Percentiles rank a stretch among this genome's conserved stretches.
Conservation (phyloP, 371 early-diverging fungal genomes). For the Phascolomyces articulosus region DNA sequence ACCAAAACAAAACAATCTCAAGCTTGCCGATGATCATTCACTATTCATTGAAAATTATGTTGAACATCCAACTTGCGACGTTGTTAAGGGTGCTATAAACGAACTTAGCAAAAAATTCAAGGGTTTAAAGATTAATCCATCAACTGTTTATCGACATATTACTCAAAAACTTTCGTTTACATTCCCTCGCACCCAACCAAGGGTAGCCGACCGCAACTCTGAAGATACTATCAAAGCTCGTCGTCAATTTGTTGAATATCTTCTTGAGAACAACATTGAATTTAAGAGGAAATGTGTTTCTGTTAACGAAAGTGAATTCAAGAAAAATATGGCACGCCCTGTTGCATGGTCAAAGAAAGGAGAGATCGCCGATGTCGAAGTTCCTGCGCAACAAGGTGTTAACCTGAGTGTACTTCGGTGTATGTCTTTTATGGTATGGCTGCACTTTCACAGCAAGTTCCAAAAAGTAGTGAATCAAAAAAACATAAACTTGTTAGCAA, state of each 20-base stretch:
- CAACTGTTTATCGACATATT: constrained; percentile 24
- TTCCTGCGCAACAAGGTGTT: background rate
- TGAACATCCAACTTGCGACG: constrained; percentile 21
- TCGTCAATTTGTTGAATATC: too few species aligned
- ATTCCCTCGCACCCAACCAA: constrained; percentile 25
- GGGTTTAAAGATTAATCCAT: constrained; percentile 13
- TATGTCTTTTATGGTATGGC: background rate
- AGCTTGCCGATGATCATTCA: constrained; percentile 12
- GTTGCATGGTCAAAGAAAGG: constrained; percentile 15
- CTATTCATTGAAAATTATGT: constrained; percentile 14
- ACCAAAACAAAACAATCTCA: constrained; percentile 8
- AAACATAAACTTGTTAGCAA: too few species aligned
- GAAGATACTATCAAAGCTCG: constrained; percentile 22
- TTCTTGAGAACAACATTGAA: background rate
- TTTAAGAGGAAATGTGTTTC: constrained; percentile 6
- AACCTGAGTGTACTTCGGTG: constrained; percentile 6
- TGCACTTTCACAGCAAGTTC: background rate
- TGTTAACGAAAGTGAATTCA: constrained; percentile 8
- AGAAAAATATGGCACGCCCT: constrained; percentile 2
- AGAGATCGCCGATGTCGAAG: background rate
- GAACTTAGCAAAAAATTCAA: constrained; percentile 21
- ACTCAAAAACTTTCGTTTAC: constrained; percentile 25
- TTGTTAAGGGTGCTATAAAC: constrained; percentile 20
- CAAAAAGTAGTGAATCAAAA: too few species aligned
- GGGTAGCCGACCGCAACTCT: too few species aligned